Evolutionary conservation across 148 eudicot genomes (phyloP).

Genomic region (Fagopyrum tataricum): DNA sequence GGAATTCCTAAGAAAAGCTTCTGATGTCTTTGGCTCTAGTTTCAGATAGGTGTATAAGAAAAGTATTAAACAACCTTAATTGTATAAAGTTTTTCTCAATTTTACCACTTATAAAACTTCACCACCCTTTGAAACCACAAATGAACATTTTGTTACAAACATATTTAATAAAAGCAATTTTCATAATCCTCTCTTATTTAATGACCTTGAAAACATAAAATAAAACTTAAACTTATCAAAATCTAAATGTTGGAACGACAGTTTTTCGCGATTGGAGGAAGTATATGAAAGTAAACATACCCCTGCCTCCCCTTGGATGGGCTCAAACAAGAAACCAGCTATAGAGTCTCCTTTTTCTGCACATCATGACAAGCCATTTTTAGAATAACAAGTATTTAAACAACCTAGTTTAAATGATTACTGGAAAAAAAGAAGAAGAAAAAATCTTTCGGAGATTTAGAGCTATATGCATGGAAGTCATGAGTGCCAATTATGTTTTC

Average conservation of each 20-base stretch:
- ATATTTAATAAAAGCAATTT: too few species aligned
- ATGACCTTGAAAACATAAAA: too few species aligned
- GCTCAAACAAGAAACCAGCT: conserved; percentile 97
- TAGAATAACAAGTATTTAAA: neutral
- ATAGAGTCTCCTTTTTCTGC: conserved; percentile 82
- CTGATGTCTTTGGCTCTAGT: neutral
- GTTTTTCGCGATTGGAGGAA: too few species aligned
- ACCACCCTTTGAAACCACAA: too few species aligned
- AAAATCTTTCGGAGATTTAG: neutral
- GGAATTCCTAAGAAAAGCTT: neutral
- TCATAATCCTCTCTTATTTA: too few species aligned
- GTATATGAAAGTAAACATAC: conserved; percentile 39
- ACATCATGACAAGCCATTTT: neutral
- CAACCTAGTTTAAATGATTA: neutral
- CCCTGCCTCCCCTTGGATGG: conserved; percentile 99
- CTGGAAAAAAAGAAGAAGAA: neutral
- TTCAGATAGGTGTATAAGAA: too few species aligned
- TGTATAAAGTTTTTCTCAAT: too few species aligned
- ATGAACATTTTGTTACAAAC: too few species aligned
- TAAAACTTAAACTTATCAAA: too few species aligned
- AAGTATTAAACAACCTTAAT: too few species aligned
- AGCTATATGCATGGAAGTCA: neutral
- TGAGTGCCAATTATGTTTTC: neutral
- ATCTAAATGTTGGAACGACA: too few species aligned
- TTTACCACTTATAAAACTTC: too few species aligned